Evolutionary conservation across 2,329 filamentous ascomycete genomes (phyloP).

Genomic region (Penicillium expansum): DNA sequence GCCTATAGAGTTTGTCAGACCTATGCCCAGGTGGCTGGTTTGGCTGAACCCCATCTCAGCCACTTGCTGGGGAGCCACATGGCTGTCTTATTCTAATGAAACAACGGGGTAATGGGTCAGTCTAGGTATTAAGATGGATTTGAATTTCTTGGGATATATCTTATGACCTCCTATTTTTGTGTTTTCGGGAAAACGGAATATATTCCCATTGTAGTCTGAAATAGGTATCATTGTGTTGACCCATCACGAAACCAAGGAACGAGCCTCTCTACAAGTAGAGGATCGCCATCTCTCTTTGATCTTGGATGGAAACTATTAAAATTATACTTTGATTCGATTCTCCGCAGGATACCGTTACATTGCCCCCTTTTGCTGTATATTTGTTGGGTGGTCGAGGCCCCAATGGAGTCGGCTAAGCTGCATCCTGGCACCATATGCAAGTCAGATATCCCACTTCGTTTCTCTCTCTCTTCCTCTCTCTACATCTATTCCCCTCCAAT

Average conservation of each 20-base stretch:
- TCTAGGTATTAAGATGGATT: neutral
- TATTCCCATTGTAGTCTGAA: neutral
- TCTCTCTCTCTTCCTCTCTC: too few relatives aligned
- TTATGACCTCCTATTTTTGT: neutral
- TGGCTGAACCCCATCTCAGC: neutral
- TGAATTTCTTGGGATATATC: neutral
- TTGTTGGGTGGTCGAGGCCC: neutral
- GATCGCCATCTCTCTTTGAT: constrained; percentile 5
- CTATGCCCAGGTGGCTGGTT: neutral
- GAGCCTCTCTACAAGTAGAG: neutral
- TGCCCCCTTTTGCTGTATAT: neutral
- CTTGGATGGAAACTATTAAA: neutral
- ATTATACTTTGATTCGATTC: neutral
- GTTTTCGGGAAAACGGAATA: neutral
- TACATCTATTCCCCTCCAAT: neutral
- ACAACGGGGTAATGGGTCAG: neutral
- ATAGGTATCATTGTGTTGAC: neutral
- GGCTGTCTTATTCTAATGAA: neutral
- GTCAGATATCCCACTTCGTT: neutral
- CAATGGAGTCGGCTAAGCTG: neutral
- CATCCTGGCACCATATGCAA: neutral
- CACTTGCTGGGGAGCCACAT: neutral
- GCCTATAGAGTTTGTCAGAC: neutral
- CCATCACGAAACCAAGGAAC: neutral
- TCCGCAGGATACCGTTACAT: neutral